phyloP scores from a whole-genome alignment of 2,329 filamentous ascomycete species.

The Cyphellophora europaea region DNA sequence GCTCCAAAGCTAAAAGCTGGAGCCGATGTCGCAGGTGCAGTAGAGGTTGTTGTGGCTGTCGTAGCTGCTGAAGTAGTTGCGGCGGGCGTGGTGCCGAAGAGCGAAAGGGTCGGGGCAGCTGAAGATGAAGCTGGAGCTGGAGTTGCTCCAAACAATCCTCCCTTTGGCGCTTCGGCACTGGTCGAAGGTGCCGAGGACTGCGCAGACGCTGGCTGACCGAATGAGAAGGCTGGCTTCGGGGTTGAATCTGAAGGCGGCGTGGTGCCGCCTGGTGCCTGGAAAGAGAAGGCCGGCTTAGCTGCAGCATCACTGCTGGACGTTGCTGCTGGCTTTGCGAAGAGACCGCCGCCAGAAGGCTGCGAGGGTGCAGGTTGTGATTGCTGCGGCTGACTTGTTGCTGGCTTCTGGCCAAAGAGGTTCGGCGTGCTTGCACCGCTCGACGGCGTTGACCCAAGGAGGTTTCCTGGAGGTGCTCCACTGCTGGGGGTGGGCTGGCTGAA shows the following conservation, averaged over 20 bases:
- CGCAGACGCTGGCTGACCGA: slow-evolving; percentile 22
- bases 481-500: too few species aligned
- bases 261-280: slow-evolving; percentile 2
- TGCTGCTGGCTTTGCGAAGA: background rate
- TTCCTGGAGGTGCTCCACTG: too few species aligned
- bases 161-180: background rate
- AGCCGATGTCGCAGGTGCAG: background rate
- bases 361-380: background rate
- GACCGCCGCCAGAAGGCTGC: background rate
- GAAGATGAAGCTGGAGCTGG: slow-evolving; percentile 21
- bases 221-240: slow-evolving; percentile 14
- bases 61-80: too few species aligned
- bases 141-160: slow-evolving; percentile 23
- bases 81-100: too few species aligned
- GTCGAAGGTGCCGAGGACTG: slow-evolving; percentile 12
- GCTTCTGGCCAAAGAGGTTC: background rate
- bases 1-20: slow-evolving; percentile 7
- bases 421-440: background rate
- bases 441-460: background rate
- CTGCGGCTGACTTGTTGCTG: background rate
- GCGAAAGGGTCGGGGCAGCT: too few species aligned
- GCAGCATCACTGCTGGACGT: slow-evolving; percentile 5
- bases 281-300: slow-evolving; percentile 11
- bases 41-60: background rate
- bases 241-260: slow-evolving; percentile 1